Evolutionary conservation across 1,284 basidiomycete genomes (phyloP), one percentile per base, ranked within the genome.

Genomic region (Leccinum pallidistipes): DNA sequence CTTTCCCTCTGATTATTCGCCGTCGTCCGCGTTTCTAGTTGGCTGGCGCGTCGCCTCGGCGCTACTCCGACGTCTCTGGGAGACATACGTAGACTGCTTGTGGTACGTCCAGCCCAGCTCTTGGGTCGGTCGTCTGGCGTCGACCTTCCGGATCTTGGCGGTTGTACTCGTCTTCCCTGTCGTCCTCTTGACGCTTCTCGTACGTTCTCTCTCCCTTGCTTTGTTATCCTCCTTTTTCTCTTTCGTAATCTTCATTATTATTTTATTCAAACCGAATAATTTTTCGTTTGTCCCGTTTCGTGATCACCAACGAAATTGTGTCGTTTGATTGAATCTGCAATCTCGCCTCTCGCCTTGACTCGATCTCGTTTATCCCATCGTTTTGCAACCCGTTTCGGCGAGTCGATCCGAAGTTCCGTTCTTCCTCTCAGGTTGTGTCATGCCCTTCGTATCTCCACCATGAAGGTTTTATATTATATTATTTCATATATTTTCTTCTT

Each of bases 51-150:
- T 70, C 43, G 57, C 49, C 3, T 40, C 31, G 29, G 47, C 62
- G 2, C 34, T 71, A 12, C 55, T 50, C 2, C 49, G 24, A 27
- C 65, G 59, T 18, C 56, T 88, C 56, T 88, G 87, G 86, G 69
- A 78, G 27, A 76, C 78, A 63, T 91, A 91, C 66, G 63, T 87
- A 62, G 74, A 83, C 40, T 79, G 86, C 68, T 78, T 91, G 21
- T 87, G 85, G 82, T 74, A 81, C 65, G 89, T 87, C 69, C 68
- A 82, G 49, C 76, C 81, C 5, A 76, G 79, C 49, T 94, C 84
- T 55, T 91, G 82, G 88, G 88, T 88, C 64, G 86, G 78, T 65
- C 86, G 78, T 71, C 82, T 79, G 66, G 91, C 85, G 62, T 90
- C 81, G 47, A 79, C 78, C 10, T 88, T 82, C 66, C 86, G 88